These are phyloP conservation scores for Nicotiana noctiflora DNA, from an alignment of 257 asterid genomes.

Conservation along the genomic window DNA sequence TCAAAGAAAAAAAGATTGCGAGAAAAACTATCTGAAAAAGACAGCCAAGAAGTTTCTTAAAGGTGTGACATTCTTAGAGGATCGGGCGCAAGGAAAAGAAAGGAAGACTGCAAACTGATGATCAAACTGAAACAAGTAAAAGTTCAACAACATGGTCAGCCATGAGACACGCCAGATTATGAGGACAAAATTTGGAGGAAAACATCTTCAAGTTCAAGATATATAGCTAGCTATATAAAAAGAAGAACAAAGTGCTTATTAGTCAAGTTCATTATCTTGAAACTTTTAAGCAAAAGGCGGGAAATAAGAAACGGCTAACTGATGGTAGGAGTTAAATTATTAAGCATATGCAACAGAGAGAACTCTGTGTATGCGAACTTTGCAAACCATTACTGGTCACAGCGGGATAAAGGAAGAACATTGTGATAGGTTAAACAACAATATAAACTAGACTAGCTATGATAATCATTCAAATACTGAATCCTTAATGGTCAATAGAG, in stretches of 20 bases:
- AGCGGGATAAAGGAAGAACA: background rate
- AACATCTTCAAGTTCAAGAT: background rate
- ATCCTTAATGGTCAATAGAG: background rate
- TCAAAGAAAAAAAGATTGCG: background rate
- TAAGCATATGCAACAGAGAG: background rate
- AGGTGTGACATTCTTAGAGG: background rate
- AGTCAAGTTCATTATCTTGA: background rate
- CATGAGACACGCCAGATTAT: background rate
- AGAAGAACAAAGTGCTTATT: background rate
- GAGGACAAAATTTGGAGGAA: background rate
- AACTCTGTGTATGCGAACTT: background rate
- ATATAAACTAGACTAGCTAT: background rate
- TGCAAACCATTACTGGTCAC: background rate
- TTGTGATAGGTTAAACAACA: background rate
- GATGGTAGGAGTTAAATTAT: background rate
- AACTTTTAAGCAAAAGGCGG: background rate
- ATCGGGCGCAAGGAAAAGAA: background rate
- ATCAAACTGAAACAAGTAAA: background rate
- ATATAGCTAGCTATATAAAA: background rate
- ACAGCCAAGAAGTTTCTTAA: background rate
- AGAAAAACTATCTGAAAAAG: background rate
- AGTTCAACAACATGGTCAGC: background rate
- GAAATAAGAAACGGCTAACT: background rate
- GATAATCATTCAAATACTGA: background rate
- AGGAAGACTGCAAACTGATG: background rate